Conservation (phyloP, 2,329 filamentous ascomycete genomes). For the Xylaria sp. region DNA sequence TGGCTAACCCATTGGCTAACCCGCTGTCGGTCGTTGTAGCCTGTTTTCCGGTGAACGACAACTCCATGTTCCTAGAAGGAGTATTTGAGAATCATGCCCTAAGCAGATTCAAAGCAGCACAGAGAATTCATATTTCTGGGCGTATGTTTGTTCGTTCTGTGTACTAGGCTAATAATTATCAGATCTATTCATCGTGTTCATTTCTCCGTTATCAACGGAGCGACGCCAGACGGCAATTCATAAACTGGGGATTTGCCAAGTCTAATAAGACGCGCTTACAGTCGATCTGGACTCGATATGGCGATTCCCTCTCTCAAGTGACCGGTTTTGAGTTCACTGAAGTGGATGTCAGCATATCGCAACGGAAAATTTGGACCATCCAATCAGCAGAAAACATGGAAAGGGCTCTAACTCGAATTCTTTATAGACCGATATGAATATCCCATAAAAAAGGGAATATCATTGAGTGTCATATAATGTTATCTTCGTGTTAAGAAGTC, state of each 20-base stretch:
- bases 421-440: too few relatives aligned
- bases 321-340: constrained; percentile 40
- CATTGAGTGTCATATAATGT: neutral
- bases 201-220: constrained; percentile 40
- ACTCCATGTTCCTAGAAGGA: constrained; percentile 9
- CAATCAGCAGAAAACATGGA: neutral
- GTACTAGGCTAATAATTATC: neutral
- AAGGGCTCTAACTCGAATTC: neutral
- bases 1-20: constrained; percentile 40
- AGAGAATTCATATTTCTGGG: constrained; percentile 40
- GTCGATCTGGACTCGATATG: constrained; percentile 42
- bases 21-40: constrained; percentile 36
- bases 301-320: constrained; percentile 39
- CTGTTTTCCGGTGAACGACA: constrained; percentile 25
- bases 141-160: neutral
- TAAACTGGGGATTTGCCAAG: constrained; percentile 42
- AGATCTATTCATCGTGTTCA: constrained; percentile 39
- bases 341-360: constrained; percentile 39
- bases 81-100: constrained; percentile 6
- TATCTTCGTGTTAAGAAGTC: constrained; percentile 5
- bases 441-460: too few relatives aligned
- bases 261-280: constrained; percentile 39
- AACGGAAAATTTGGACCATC: constrained; percentile 50
- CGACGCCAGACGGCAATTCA: constrained; percentile 39
- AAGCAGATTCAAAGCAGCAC: constrained; percentile 32